Percentiles rank a stretch among this genome's conserved stretches.
phyloP scores from a whole-genome alignment of 176 grass and related monocot species.

The Calamus simplicifolius region DNA sequence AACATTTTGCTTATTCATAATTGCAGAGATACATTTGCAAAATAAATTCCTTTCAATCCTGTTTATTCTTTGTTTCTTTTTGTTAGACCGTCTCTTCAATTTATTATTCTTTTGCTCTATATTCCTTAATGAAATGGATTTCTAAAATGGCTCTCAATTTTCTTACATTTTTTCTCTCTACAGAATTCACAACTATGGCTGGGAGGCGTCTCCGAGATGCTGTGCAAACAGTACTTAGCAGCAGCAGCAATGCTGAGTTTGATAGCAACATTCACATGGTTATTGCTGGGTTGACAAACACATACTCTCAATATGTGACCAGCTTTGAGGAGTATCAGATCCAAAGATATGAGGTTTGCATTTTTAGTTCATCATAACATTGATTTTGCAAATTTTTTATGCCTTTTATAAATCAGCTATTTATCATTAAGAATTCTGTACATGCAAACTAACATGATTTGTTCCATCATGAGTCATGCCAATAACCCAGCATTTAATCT shows the following conservation, averaged over 20 bases:
- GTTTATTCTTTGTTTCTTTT: neutral
- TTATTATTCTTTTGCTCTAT: too few relatives aligned
- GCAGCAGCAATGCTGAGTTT: conserved; percentile 47
- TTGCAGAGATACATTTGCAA: too few relatives aligned
- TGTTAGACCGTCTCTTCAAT: too few relatives aligned
- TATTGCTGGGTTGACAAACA: conserved; percentile 88
- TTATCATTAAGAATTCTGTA: too few relatives aligned
- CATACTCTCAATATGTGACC: conserved; percentile 90
- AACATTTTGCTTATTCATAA: too few relatives aligned
- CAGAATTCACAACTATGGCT: conserved; percentile 98
- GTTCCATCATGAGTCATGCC: too few relatives aligned
- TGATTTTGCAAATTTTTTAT: too few relatives aligned
- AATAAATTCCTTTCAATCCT: neutral
- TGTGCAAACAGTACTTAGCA: conserved; percentile 60
- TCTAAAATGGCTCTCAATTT: too few relatives aligned
- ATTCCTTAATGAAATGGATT: too few relatives aligned
- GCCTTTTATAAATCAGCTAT: too few relatives aligned
- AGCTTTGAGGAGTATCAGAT: conserved; percentile 91
- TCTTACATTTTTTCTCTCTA: conserved; percentile 1
- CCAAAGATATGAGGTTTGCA: conserved; percentile 93
- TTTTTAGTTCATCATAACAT: neutral
- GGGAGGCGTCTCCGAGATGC: conserved; percentile 78
- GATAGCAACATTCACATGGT: conserved; percentile 59
- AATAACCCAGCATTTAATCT: too few relatives aligned
- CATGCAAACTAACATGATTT: too few relatives aligned